Evolutionary conservation across 2,329 filamentous ascomycete species (phyloP), one percentile per base, ranked within the genome.

Genomic region (Aaosphaeria arxii): DNA sequence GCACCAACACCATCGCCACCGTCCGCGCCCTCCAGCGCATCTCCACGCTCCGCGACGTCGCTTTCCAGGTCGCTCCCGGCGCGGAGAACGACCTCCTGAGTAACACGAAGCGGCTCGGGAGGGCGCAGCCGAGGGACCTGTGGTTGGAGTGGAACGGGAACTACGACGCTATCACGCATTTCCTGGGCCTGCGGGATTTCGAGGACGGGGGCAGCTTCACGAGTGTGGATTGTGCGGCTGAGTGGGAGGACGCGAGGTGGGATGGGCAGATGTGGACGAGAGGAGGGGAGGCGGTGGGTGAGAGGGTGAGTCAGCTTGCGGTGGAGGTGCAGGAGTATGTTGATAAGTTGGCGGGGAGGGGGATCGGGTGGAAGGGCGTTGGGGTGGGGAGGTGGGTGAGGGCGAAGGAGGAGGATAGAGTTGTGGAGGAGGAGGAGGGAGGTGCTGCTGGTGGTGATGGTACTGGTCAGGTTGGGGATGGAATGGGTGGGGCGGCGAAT

Each of bases 1-100:
- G 78, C 42, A 77, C 78, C 5, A 85, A 89, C 61, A 75, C 87
- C 43, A 56, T 52, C 4, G 49, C 53, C 13, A 46, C 67, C 9
- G 48, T 66, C 4, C 51, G 55, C 4, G 57, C 58, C 2, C 49
- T 71, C 2, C 43, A 61, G 45, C 54, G 56, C 31, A 57, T 71
- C 6, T 54, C 51, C 7, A 61, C 70, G 35, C 36, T 74, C 56
- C 53, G 54, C 40, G 35, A 62, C 24, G 30, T 77, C 2, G 57
- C 66, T 4, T 56, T 76, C 6, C 70, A 74, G 44, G 64, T 78
- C 7, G 72, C 74, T 0, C 74, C 75, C 0, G 66, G 70, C 5
- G 58, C 64, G 0, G 64, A 70, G 13, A 73, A 71, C 24, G 58
- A 65, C 7, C 60, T 75, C 2, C 57, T 77, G 6, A 62, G 65